A percentile compares a stretch with the other conserved stretches of the same genome.
Conservation (phyloP, 306 rosid genomes). For the Cucumis cinereus region DNA sequence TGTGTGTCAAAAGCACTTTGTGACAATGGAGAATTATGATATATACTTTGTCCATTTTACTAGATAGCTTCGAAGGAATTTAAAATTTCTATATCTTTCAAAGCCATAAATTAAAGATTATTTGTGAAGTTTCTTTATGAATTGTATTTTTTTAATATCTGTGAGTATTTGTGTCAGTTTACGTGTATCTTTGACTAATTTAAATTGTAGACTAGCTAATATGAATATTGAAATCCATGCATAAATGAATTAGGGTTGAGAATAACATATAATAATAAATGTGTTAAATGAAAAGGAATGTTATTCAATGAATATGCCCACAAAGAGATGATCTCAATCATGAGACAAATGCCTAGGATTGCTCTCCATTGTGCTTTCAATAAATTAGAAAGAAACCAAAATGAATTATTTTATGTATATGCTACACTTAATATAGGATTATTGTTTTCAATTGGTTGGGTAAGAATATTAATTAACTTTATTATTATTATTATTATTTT, state of each 20-base stretch:
- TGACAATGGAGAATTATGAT: neutral
- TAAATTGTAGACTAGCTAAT: no score
- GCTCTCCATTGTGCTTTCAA: neutral
- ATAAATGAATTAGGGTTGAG: neutral
- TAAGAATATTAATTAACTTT: neutral
- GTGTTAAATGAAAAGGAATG: neutral
- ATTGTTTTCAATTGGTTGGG: neutral
- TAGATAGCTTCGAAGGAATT: neutral
- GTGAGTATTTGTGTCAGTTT: no score
- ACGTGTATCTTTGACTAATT: no score
- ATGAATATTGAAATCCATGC: neutral
- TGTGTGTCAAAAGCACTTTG: neutral
- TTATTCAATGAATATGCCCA: neutral
- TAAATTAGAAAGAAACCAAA: neutral
- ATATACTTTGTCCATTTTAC: neutral
- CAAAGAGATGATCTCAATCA: neutral
- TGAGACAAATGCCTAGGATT: constrained; percentile 3
- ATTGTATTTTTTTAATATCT: no score
- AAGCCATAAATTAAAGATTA: neutral
- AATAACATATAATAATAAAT: neutral
- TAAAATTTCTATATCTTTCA: neutral
- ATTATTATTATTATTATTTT: no score
- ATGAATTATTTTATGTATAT: neutral
- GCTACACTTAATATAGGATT: neutral
- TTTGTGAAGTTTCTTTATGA: no score